These are phyloP conservation scores for Mitragyna speciosa DNA, from an alignment of 257 asterid species.

Conservation along the genomic window DNA sequence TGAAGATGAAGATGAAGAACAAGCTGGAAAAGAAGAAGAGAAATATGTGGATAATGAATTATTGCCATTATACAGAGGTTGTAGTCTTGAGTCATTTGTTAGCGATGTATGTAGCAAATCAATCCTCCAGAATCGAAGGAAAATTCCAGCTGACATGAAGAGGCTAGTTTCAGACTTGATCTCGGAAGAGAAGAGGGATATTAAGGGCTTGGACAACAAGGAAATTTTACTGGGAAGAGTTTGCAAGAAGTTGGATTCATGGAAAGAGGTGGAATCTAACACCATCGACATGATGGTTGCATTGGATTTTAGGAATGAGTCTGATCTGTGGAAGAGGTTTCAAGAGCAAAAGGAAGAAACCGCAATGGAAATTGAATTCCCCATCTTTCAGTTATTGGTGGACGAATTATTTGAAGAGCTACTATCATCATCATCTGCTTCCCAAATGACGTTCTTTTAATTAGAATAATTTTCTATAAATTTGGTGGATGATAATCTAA, in stretches of 20 bases:
- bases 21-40: conserved; percentile 24
- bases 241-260: conserved; percentile 46
- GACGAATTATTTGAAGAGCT: conserved; percentile 49
- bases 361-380: conserved; percentile 46
- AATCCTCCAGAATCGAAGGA: conserved; percentile 14
- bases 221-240: conserved; percentile 42
- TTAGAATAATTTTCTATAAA: conserved; percentile 7
- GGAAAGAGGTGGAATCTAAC: conserved; percentile 47
- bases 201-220: conserved; percentile 20
- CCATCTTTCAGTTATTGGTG: conserved; percentile 35
- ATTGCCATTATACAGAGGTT: conserved; percentile 22
- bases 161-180: conserved; percentile 61
- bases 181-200: conserved; percentile 43
- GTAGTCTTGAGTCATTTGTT: conserved; percentile 24
- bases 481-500: conserved; percentile 19
- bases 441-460: background rate
- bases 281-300: conserved; percentile 66
- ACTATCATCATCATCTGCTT: background rate
- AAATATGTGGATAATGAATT: conserved; percentile 21
- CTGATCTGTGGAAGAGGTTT: conserved; percentile 43
- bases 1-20: conserved; percentile 19
- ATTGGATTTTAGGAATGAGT: conserved; percentile 45
- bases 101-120: conserved; percentile 32
- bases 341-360: conserved; percentile 43
- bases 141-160: conserved; percentile 45